These are phyloP conservation scores for Schrenkiella parvula DNA, from an alignment of 345 rosid genomes.

Conservation along the genomic window DNA sequence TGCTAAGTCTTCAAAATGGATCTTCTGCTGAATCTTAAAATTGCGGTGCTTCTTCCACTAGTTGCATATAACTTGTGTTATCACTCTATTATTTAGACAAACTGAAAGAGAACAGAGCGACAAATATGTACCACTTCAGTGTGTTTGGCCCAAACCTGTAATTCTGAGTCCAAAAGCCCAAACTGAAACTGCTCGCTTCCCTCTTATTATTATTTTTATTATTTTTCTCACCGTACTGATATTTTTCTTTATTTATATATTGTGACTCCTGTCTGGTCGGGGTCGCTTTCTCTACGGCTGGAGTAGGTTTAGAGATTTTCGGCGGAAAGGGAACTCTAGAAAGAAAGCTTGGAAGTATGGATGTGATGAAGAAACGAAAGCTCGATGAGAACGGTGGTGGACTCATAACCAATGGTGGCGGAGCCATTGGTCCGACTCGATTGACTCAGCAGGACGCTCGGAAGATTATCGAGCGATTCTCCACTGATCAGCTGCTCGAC, in stretches of 20 bases:
- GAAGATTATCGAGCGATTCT: slow-evolving; percentile 53
- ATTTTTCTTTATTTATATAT: neutral
- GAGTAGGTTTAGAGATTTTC: slow-evolving; percentile 37
- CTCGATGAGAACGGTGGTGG: slow-evolving; percentile 52
- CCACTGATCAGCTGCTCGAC: slow-evolving; percentile 61
- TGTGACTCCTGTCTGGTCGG: neutral
- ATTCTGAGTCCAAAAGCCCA: neutral
- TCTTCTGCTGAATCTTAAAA: neutral
- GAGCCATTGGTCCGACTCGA: slow-evolving; percentile 18
- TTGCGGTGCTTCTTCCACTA: neutral
- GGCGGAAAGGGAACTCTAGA: neutral
- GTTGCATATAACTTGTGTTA: neutral
- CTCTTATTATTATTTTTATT: neutral
- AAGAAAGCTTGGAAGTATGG: slow-evolving; percentile 22
- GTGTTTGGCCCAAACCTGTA: neutral
- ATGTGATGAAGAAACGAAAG: slow-evolving; percentile 55
- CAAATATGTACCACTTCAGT: neutral
- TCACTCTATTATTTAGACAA: neutral
- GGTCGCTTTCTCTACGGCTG: neutral
- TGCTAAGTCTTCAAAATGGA: neutral
- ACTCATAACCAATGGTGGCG: neutral
- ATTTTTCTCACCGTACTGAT: neutral
- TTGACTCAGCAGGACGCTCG: slow-evolving; percentile 45
- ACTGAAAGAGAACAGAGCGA: neutral
- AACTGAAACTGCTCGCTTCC: neutral